These are phyloP conservation scores for Pseudozyma tsukubaensis DNA, from an alignment of 1,284 basidiomycete species.

Conservation along the genomic window DNA sequence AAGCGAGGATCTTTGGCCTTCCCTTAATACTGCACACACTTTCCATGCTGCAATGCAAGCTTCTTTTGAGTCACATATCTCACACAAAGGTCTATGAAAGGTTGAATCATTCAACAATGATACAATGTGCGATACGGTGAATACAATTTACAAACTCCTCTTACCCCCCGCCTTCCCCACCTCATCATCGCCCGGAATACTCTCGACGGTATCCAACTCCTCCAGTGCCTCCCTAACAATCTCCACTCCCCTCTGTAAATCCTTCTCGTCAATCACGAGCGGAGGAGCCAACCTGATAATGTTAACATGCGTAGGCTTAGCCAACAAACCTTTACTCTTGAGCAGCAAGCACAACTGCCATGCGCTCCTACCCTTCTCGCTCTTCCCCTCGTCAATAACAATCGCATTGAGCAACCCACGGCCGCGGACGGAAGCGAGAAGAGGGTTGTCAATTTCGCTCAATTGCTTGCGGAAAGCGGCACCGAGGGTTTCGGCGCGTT, in stretches of 20 bases:
- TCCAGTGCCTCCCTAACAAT: slow-evolving; percentile 82
- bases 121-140: too few species aligned
- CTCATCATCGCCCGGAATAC: slow-evolving; percentile 60
- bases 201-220: slow-evolving; percentile 77
- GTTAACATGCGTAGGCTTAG: slow-evolving; percentile 95
- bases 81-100: too few species aligned
- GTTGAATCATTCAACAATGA: too few species aligned
- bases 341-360: slow-evolving; percentile 96
- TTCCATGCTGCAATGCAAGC: neutral
- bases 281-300: slow-evolving; percentile 97
- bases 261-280: slow-evolving; percentile 87
- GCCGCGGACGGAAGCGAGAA: slow-evolving; percentile 80
- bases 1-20: too few species aligned
- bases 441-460: slow-evolving; percentile 71
- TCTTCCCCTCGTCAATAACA: slow-evolving; percentile 87
- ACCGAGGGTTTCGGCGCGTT: slow-evolving; percentile 82
- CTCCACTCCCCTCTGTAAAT: slow-evolving; percentile 79
- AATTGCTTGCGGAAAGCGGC: slow-evolving; percentile 75
- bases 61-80: too few species aligned
- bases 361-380: slow-evolving; percentile 81
- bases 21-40: neutral
- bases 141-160: neutral
- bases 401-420: slow-evolving; percentile 91
- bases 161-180: neutral
- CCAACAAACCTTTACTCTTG: slow-evolving; percentile 88